Evolutionary conservation across 2,329 filamentous ascomycete genomes (phyloP).

Genomic region (Pseudogymnoascus sp.): DNA sequence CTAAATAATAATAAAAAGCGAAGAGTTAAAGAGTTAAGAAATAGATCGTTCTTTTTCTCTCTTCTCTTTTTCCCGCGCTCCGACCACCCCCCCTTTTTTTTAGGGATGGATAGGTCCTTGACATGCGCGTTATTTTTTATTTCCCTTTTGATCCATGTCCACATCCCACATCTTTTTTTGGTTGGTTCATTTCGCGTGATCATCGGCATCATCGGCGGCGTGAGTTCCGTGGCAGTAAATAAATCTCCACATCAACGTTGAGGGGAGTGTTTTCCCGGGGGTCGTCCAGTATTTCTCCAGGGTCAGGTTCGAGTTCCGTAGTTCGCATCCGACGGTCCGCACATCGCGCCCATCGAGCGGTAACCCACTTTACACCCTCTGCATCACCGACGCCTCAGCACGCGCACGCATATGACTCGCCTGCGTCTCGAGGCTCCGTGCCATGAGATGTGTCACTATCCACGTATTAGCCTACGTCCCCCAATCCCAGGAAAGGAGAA

Average conservation of each 20-base stretch:
- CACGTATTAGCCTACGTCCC: background rate
- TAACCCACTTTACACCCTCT: conserved; percentile 7
- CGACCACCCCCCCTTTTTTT: too few relatives aligned
- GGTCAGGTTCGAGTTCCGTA: background rate
- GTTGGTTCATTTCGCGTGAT: too few relatives aligned
- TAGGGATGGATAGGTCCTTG: background rate
- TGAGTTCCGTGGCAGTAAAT: background rate
- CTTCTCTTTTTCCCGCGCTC: background rate
- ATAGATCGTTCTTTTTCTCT: background rate
- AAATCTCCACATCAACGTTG: too few relatives aligned
- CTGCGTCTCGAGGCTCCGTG: conserved; percentile 55
- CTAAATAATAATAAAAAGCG: too few relatives aligned
- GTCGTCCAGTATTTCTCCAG: background rate
- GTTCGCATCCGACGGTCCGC: background rate
- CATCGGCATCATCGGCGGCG: too few relatives aligned
- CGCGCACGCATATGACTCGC: conserved; percentile 55
- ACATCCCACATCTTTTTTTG: background rate
- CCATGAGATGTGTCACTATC: conserved; percentile 60
- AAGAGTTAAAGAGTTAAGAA: too few relatives aligned
- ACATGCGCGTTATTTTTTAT: background rate
- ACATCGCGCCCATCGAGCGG: background rate
- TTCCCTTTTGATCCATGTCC: background rate
- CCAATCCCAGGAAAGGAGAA: background rate
- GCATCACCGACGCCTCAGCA: conserved; percentile 39
- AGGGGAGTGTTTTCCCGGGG: too few relatives aligned